Evolutionary conservation across 805 yeast species (phyloP), one percentile per base, ranked within the genome.

Genomic region (Kregervanrija delftensis): DNA sequence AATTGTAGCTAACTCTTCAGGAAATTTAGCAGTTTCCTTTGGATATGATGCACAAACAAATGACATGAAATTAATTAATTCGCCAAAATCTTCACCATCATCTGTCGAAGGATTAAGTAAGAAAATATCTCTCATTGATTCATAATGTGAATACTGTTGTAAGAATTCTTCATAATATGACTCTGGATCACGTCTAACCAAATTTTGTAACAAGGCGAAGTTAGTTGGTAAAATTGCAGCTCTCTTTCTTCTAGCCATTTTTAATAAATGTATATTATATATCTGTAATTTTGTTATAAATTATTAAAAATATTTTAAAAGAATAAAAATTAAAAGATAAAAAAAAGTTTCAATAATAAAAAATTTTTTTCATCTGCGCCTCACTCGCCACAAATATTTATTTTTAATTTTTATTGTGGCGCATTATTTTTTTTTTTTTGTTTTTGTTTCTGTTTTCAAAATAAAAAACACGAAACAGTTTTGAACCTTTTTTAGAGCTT

Each of bases 11-110:
- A 93, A 66, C 58, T 91, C 98, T 13, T 76, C 73, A 0, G 99
- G 97, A 59, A 87, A 93, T 35, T 72, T 74, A 4, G 77, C 79
- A 1, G 99, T 91, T 53, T 91, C 96, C 49, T 83, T 79, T 5
- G 97, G 96, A 59, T 81, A 93, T 55, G 96, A 89, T 11, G 77
- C 67, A 60, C 96, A 87, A 40, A 93, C 96, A 39, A 96, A 97
- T 13, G 96, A 76, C 39, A 93, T 83, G 60, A 93, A 91, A 0
- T 96, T 95, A 44, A 93, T 80, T 49, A 90, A 70, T 52, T 90
- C 98, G 9, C 77, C 77, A 60, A 93, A 86, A 53, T 83, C 84
- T 35, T 76, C 81, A 47, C 76, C 74, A 31, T 77, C 77, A 42
- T 76, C 76, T 30, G 79, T 76, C 2, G 66, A 54, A 8, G 90